A percentile compares a stretch with the other conserved stretches of the same genome.
Conservation (phyloP, 306 rosid species). For the Pueraria montana region DNA sequence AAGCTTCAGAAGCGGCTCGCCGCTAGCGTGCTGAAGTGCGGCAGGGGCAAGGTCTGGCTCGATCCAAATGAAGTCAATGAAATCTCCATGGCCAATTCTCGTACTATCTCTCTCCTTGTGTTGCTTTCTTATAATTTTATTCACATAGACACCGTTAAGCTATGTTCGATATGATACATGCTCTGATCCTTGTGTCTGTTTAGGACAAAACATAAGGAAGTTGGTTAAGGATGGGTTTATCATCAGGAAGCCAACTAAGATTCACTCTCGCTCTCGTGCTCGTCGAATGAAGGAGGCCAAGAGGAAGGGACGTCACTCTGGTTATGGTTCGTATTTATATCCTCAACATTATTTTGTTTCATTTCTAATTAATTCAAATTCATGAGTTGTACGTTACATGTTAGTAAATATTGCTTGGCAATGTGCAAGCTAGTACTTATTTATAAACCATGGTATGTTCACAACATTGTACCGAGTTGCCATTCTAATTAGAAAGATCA, state of each 20-base stretch:
- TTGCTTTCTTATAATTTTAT: constrained; percentile 18
- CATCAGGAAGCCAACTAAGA: constrained; percentile 95
- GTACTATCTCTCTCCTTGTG: constrained; percentile 53
- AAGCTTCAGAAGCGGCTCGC: constrained; percentile 98
- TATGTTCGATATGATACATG: not conserved
- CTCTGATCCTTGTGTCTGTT: not conserved
- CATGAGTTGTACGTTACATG: not conserved
- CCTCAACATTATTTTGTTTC: not conserved
- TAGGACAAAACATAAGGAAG: constrained; percentile 94
- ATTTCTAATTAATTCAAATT: not conserved
- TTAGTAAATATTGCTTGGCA: not conserved
- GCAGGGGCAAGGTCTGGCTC: constrained; percentile 94
- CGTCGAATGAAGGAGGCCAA: constrained; percentile 93
- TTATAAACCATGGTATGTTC: not conserved
- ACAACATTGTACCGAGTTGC: not conserved
- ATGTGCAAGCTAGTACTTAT: not conserved
- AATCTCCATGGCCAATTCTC: constrained; percentile 98
- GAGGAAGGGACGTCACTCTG: constrained; percentile 97
- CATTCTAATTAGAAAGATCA: not conserved
- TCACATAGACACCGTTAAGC: not conserved
- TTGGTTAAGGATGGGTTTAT: constrained; percentile 96
- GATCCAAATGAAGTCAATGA: constrained; percentile 94
- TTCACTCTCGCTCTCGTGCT: constrained; percentile 95
- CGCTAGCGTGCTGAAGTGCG: constrained; percentile 94
- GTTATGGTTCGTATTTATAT: constrained; percentile 65